Base-by-base conservation (phyloP, 129 eudicot species). In the Chrysanthemum makinoi region DNA sequence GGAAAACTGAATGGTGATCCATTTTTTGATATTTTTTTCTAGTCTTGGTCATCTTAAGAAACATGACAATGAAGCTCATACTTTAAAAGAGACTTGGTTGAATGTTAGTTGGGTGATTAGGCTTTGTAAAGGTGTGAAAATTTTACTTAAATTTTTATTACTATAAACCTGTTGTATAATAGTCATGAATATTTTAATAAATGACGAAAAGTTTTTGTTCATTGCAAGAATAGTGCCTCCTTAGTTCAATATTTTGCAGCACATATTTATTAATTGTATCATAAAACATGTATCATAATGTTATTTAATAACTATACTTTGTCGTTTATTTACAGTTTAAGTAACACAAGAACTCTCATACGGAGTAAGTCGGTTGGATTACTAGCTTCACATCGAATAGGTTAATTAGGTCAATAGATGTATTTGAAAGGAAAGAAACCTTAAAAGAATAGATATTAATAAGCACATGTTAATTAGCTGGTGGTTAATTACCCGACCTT, bases 121-220 rank as follows among this genome's bases (percentile, higher is more conserved):
- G 82, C 57, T 62, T 66, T 76, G 96, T 91, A 84, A 86, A 88
- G 87, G 82, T 75, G 78, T 81, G 75, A 75, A 85, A 56, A 82
- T 61, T 76, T 65, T 77, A 67, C 72, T 82, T 68, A 46, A 46
- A 62, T 83, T 77, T 75, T 76, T 53, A 69, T 77, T 69, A 78
- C 55, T 70, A 89, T 81, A 83, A 81, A 69, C 61, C 53, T 81
- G 84, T 77, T 83, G 72, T 75, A 80, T 56, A 79, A 80, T 62
- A n/a, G 26, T 71, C 83, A 83, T 77, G 73, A 75, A 56, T 77
- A 65, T 75, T 61, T 62, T 62, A 91, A 87, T 91, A 88, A 86
- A 87, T 81, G 83, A 66, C 73, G 54, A 55, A 53, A 61, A 48
- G 61, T 59, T 74, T 69, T 39, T 62, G 62, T 56, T 70, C 65